Evolutionary conservation across 208 protist genomes (phyloP), one percentile per base, ranked within the genome.

Genomic region (Trypanosomatidae sp.): DNA sequence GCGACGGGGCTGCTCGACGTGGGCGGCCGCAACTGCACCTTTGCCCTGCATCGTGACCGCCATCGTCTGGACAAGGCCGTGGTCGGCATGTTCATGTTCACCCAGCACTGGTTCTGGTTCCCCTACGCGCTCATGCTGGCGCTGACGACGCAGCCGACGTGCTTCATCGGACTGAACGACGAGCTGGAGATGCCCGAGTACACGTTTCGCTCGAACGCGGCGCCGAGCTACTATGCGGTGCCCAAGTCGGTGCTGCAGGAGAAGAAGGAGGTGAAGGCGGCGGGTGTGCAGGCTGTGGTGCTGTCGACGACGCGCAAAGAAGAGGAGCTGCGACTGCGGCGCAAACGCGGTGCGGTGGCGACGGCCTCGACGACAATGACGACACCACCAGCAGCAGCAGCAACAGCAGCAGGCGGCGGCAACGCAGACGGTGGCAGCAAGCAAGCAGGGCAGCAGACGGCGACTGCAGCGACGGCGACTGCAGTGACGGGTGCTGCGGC

Each of bases 91-190:
- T 95, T 96, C 30, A 53, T 99, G 21, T 99, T 99, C 66, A 63
- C 75, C 15, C 97, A 99, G 79, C 97, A 98, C 71, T 99, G 98
- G 98, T 99, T 97, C 68, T 99, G 98, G 98, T 98, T 96, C 69
- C 97, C 98, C 21, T 95, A 98, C 48, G 65, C 88, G 23, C 87
- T 98, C 35, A 98, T 99, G 73, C 51, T 98, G n/a, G 82, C 88
- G 13, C 61, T 99, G 8, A 76, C 97, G 7, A 94, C 99, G 61
- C 85, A 72, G 19, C 97, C 97, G 4, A 99, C 97, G 6, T 89
- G 95, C 46, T 73, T 99, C 46, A 98, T 99, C 55, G 96, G 83
- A 20, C 70, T 99, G 21, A 99, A 99, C 71, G 69, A 90, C 28
- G 73, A 98, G 42, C 77, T 99, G 3, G 77, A 98, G 43, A 86